A percentile compares a stretch with the other conserved stretches of the same genome.
phyloP scores from a whole-genome alignment of 805 yeast genomes.

The Zygoascus biomembranicola region DNA sequence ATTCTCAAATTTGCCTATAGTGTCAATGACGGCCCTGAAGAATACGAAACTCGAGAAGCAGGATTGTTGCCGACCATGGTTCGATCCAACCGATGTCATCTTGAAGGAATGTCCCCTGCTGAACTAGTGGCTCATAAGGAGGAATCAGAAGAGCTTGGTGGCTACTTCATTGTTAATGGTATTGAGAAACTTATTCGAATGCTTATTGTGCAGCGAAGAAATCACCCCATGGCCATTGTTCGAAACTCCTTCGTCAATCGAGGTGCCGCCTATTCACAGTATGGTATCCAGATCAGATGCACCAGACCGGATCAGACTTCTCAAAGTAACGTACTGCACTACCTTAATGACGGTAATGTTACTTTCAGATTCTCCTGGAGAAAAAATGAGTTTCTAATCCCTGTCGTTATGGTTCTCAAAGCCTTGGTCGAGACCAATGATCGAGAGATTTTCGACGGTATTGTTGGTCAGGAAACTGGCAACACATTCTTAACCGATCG shows the following conservation, averaged over 20 bases:
- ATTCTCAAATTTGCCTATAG: conserved; percentile 75
- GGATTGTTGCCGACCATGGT: conserved; percentile 92
- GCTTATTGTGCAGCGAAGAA: conserved; percentile 96
- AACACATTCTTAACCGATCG: conserved; percentile 97
- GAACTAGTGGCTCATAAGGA: conserved; percentile 73
- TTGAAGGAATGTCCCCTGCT: conserved; percentile 73
- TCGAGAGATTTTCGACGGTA: conserved; percentile 92
- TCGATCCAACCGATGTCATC: conserved; percentile 83
- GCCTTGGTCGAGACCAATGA: conserved; percentile 88
- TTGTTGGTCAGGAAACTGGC: conserved; percentile 77
- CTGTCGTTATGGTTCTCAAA: conserved; percentile 85
- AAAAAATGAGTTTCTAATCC: conserved; percentile 89
- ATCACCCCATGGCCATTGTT: conserved; percentile 95
- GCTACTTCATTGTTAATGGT: conserved; percentile 87
- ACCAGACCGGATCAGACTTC: conserved; percentile 97
- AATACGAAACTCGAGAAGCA: conserved; percentile 73
- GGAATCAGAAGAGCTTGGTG: conserved; percentile 94
- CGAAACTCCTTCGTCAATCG: conserved; percentile 92
- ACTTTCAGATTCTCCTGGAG: conserved; percentile 97
- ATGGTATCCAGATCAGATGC: conserved; percentile 88
- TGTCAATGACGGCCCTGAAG: conserved; percentile 81
- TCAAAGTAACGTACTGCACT: conserved; percentile 95
- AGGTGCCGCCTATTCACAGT: conserved; percentile 83
- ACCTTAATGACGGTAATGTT: conserved; percentile 89
- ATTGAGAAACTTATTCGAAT: conserved; percentile 93